Evolutionary conservation across 768 basidiomycete genomes (phyloP).

Genomic region (Suillus plorans): DNA sequence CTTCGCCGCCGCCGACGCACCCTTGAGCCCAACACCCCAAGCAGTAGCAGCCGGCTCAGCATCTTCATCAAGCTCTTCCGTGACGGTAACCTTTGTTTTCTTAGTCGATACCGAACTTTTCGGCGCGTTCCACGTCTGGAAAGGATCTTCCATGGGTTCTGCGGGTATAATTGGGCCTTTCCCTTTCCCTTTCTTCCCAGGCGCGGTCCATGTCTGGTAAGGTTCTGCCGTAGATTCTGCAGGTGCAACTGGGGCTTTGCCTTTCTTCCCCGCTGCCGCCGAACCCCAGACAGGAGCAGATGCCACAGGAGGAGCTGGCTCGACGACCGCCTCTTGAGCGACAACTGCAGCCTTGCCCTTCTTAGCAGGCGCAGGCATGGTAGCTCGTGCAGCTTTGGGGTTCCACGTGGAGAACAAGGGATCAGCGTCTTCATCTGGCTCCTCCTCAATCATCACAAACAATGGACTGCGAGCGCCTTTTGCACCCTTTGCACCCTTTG

Average conservation of each 20-base stretch:
- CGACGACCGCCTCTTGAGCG: conserved; percentile 15
- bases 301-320: conserved; percentile 8
- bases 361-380: conserved; percentile 1
- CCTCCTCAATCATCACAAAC: conserved; percentile 26
- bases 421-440: conserved; percentile 26
- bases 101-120: not conserved
- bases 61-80: conserved; percentile 23
- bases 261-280: conserved; percentile 16
- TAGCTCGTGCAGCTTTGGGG: not conserved
- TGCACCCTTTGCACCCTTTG: conserved; percentile 22
- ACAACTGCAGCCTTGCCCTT: conserved; percentile 14
- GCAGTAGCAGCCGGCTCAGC: conserved; percentile 9
- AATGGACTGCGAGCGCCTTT: conserved; percentile 13
- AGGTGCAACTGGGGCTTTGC: conserved; percentile 6
- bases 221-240: not conserved
- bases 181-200: conserved; percentile 19
- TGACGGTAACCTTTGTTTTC: conserved; percentile 4
- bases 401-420: conserved; percentile 7
- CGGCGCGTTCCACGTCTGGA: not conserved
- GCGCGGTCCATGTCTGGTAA: not conserved
- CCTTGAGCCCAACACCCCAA: conserved; percentile 11
- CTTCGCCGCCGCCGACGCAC: conserved; percentile 6
- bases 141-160: not conserved
- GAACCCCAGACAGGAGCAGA: conserved; percentile 10
- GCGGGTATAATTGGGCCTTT: conserved; percentile 4